Evolutionary conservation across 306 rosid species (phyloP).

Genomic region (Vachellia pachyceras): DNA sequence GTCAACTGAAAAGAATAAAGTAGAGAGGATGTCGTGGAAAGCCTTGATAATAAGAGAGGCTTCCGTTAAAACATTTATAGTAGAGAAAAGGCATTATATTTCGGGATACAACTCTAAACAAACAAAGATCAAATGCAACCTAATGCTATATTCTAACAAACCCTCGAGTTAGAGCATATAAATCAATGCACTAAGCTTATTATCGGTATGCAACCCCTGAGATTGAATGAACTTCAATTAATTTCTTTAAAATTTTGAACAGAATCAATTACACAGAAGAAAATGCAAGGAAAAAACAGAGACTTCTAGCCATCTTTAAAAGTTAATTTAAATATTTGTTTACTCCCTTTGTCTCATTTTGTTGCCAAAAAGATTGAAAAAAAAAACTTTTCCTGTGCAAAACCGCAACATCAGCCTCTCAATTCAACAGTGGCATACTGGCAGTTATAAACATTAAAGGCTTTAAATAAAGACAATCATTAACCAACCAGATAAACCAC

Average conservation of each 20-base stretch:
- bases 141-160: not conserved
- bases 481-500: conserved; percentile 67
- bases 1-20: not conserved
- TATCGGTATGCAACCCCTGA: not conserved
- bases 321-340: not conserved
- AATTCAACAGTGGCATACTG: conserved; percentile 23
- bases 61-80: not conserved
- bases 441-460: conserved; percentile 19
- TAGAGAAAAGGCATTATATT: not conserved
- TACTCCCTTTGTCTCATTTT: not conserved
- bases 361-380: not conserved
- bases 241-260: not conserved
- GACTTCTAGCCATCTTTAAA: not conserved
- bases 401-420: not conserved
- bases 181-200: not conserved
- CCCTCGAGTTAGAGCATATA: not conserved
- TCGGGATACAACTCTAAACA: not conserved
- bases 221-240: not conserved
- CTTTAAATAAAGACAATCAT: conserved; percentile 24
- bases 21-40: not conserved
- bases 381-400: not conserved
- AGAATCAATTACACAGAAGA: not conserved
- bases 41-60: not conserved
- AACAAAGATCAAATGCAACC: not conserved
- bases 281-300: not conserved